These are phyloP conservation scores for Capsicum pubescens DNA, from an alignment of 257 asterid genomes.

Conservation along the genomic window DNA sequence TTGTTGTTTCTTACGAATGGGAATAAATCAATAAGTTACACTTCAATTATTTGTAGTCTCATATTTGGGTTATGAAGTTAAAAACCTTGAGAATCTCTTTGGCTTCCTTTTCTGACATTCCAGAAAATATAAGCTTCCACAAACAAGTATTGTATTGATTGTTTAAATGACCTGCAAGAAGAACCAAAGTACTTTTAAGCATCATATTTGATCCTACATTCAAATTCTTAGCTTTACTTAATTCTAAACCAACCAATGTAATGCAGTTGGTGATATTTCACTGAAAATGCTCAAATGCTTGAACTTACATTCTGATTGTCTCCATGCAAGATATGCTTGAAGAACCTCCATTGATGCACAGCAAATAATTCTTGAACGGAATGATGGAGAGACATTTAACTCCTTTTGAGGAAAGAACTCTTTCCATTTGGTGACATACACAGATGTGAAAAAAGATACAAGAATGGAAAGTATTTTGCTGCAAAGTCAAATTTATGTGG, in stretches of 20 bases:
- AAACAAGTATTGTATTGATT: slow-evolving; percentile 75
- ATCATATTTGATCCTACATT: not conserved
- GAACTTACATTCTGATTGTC: slow-evolving; percentile 72
- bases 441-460: slow-evolving; percentile 73
- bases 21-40: not conserved
- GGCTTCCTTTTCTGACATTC: slow-evolving; percentile 65
- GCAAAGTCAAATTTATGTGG: slow-evolving; percentile 43
- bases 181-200: not conserved
- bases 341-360: slow-evolving; percentile 84
- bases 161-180: slow-evolving; percentile 63
- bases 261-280: too few relatives aligned
- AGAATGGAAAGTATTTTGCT: slow-evolving; percentile 83
- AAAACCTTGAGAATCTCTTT: slow-evolving; percentile 61
- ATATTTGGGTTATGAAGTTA: too few relatives aligned
- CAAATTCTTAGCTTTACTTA: too few relatives aligned
- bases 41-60: too few relatives aligned
- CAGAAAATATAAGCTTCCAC: slow-evolving; percentile 65
- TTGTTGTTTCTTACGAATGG: too few relatives aligned
- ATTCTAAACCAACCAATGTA: too few relatives aligned
- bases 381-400: slow-evolving; percentile 64
- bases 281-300: not conserved
- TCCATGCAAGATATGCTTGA: slow-evolving; percentile 82
- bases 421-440: slow-evolving; percentile 74
- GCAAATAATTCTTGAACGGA: slow-evolving; percentile 60
- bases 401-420: slow-evolving; percentile 57